A percentile compares a stretch with the other conserved stretches of the same genome.
Evolutionary conservation across 306 rosid species (phyloP).

Genomic region (Sicyos edulis): DNA sequence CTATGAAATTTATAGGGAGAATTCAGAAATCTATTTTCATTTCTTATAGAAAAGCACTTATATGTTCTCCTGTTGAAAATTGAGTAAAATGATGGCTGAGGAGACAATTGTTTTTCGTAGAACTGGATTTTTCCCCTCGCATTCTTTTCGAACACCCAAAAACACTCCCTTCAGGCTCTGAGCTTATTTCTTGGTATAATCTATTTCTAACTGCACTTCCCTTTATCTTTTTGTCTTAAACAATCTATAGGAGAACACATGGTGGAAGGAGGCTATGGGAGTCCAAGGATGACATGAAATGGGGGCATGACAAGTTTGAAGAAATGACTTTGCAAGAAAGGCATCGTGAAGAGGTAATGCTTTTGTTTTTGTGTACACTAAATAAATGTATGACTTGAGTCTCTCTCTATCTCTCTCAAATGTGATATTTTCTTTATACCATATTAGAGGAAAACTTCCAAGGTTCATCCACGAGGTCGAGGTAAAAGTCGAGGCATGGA

Average conservation of each 20-base stretch:
- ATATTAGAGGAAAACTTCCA: conserved; percentile 48
- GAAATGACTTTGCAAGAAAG: conserved; percentile 65
- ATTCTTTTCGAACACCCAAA: not conserved
- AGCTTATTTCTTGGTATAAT: not conserved
- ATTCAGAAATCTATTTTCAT: not conserved
- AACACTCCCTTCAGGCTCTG: not conserved
- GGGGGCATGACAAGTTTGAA: conserved; percentile 98
- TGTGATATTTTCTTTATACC: conserved; percentile 21
- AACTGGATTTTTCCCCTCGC: not conserved
- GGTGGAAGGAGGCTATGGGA: conserved; percentile 97
- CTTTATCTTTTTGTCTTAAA: not conserved
- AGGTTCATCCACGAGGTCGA: conserved; percentile 51
- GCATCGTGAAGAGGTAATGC: conserved; percentile 57
- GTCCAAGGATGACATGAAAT: conserved; percentile 78
- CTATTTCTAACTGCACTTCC: not conserved
- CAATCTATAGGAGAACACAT: conserved; percentile 19
- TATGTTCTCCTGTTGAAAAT: not conserved
- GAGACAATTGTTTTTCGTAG: not conserved
- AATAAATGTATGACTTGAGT: not conserved
- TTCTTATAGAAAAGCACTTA: no score
- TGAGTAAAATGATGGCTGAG: not conserved
- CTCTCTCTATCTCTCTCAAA: conserved; percentile 2
- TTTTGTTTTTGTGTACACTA: conserved; percentile 14
- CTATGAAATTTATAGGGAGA: not conserved
- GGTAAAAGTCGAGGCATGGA: conserved; percentile 45